Evolutionary conservation across 768 basidiomycete species (phyloP), one percentile per base, ranked within the genome.

Genomic region (Agaricus sinodeliciosus): DNA sequence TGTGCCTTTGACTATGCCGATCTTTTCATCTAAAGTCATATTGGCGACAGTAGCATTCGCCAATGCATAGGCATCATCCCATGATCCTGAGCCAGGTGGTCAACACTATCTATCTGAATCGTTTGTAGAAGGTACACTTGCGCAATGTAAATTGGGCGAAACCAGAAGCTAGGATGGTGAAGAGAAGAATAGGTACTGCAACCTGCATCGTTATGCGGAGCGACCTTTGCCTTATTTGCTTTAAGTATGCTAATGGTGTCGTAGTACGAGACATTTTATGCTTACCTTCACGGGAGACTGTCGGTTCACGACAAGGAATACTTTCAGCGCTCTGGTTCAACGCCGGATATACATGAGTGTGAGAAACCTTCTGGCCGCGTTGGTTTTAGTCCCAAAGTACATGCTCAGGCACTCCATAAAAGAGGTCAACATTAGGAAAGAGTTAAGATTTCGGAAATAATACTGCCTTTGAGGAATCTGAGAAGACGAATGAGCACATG

Each of bases 1-100:
- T 3, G 73, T 75, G 26, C 76, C 76, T 9, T 60, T 70, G 40
- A 77, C 66, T 43, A 78, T 65, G 1, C 73, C 75, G 3, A 77
- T 60, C 58, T 77, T 78, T 64, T 77, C 75, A 48, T 70, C 69
- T 11, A 72, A 34, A 9, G 74, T 77, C 70, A 77, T 70, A 43
- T 70, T 65, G 3, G 61, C 65, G 31, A 70, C 63, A 3, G 61
- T 65, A 6, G 59, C 61, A 43, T 67, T 70, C 4, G 75, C 73
- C 5, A 76, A 64, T 5, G 60, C 60, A 42, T 67, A 70, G 9
- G 75, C 66, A 19, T 75, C 75, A 35, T 70, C 69, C 76, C 76
- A 78, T 47, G 75, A 65, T 9, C 75, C 76, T 78, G 13, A 45
- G 13, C 15, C 7, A 45, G 43, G n/a, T 34, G 56, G 25, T 50